Evolutionary conservation across 2,329 filamentous ascomycete species (phyloP).

Genomic region (Harringtonia lauricola): DNA sequence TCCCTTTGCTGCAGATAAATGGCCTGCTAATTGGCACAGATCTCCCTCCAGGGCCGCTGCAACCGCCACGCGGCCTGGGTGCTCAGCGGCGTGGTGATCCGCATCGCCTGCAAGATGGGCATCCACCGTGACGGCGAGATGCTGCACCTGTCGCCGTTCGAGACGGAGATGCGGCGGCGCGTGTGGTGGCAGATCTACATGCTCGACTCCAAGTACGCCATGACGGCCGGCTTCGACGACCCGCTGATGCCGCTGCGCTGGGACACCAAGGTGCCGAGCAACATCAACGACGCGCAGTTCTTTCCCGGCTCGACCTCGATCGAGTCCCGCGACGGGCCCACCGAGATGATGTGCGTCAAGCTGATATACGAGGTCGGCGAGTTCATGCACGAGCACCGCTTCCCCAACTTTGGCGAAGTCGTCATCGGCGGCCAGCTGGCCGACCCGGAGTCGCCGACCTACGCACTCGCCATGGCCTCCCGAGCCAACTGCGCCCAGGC

Average conservation of each 20-base stretch:
- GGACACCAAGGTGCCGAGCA: conserved; percentile 44
- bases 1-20: neutral
- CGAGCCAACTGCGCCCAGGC: no score
- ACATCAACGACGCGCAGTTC: conserved; percentile 48
- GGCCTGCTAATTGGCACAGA: conserved; percentile 19
- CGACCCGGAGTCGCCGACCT: no score
- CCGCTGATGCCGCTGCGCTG: conserved; percentile 38
- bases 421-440: no score
- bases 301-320: conserved; percentile 40
- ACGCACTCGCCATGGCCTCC: no score
- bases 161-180: conserved; percentile 56
- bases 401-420: no score
- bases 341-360: conserved; percentile 44
- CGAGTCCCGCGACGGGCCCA: conserved; percentile 41
- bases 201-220: conserved; percentile 44
- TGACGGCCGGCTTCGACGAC: conserved; percentile 45
- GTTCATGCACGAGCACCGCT: no score
- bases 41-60: conserved; percentile 45
- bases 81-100: conserved; percentile 47
- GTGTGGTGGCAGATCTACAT: conserved; percentile 57
- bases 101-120: conserved; percentile 58
- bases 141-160: conserved; percentile 47
- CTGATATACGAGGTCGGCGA: no score
- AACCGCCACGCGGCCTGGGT: conserved; percentile 50
- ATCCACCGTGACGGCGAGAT: conserved; percentile 50